Evolutionary conservation across 2,329 filamentous ascomycete genomes (phyloP), one percentile per base, ranked within the genome.

Genomic region (Gliomastix tumulicola): DNA sequence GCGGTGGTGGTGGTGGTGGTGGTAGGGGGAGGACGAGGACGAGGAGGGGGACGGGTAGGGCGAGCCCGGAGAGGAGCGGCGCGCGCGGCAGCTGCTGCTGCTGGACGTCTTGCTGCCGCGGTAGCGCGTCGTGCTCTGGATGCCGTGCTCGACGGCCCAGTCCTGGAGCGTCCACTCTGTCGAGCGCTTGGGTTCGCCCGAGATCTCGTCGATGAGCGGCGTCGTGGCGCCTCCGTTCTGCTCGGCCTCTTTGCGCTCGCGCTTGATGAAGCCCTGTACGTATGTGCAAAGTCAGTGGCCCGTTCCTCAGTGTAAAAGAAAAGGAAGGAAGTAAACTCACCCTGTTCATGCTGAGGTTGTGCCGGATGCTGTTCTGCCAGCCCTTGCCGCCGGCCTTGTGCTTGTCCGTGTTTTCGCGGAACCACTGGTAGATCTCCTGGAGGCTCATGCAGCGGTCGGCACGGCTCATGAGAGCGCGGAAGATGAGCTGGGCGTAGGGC

Each of bases 321-420:
- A n/a, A 25, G 22, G 22, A 25, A 25, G 22, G n/a, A n/a, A n/a
- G n/a, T n/a, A n/a, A 11, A 46, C 63, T 62, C 76, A 96, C 90
- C 42, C 74, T 73, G 50, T 97, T 97, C 89, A 97, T 96, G 33
- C 88, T 95, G 7, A 97, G 67, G 49, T 97, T 97, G 58, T 97
- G 90, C 3, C 90, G 78, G 45, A 97, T 94, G 55, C 87, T 94
- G 59, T 96, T 97, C 62, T 90, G 84, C 90, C 90, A 97, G 9
- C 89, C 90, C 48, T 80, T 83, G 36, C 69, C 77, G 5, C 76
- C 78, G 52, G 88, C 92, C 38, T 75, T 70, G 4, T 88, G 76
- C 58, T 92, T 95, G 46, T 76, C 74, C 3, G 88, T 95, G 51
- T 95, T 82, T 20, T 81, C 71, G 30, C 76, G 69, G 51, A 97